phyloP scores from a whole-genome alignment of 768 basidiomycete genomes.

The Macrocybe gigantea region DNA sequence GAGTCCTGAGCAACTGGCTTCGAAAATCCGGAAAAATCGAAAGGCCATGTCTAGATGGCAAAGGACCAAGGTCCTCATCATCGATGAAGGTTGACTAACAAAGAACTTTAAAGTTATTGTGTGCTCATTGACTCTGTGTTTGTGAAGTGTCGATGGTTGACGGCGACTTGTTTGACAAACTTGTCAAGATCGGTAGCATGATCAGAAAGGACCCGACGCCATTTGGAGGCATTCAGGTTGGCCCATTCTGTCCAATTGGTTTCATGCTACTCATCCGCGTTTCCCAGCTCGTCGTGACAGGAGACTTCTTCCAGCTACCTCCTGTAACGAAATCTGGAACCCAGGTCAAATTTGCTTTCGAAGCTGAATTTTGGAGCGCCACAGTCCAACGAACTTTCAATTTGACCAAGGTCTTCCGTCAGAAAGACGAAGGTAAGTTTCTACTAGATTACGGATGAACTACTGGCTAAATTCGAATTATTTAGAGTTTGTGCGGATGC shows the following conservation, averaged over 20 bases:
- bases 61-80: slow-evolving; percentile 77
- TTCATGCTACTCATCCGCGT: neutral
- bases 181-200: slow-evolving; percentile 61
- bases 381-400: slow-evolving; percentile 82
- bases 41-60: slow-evolving; percentile 79
- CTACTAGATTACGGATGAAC: neutral
- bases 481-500: slow-evolving; percentile 88
- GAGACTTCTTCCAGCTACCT: slow-evolving; percentile 98
- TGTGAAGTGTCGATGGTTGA: slow-evolving; percentile 95
- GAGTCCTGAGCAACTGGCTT: slow-evolving; percentile 49
- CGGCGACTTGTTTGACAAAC: slow-evolving; percentile 87
- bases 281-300: slow-evolving; percentile 78
- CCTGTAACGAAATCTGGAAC: slow-evolving; percentile 69
- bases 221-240: slow-evolving; percentile 92
- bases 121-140: neutral
- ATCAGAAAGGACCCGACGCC: slow-evolving; percentile 62
- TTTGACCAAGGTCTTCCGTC: slow-evolving; percentile 92
- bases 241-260: neutral
- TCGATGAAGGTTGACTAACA: slow-evolving; percentile 62
- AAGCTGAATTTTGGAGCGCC: slow-evolving; percentile 73
- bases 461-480: neutral
- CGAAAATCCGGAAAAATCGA: slow-evolving; percentile 74
- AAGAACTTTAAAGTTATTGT: neutral
- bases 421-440: slow-evolving; percentile 74
- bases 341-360: slow-evolving; percentile 83